phyloP scores from a whole-genome alignment of 2,329 filamentous ascomycete species.

The Ceratocystis eucalypticola region DNA sequence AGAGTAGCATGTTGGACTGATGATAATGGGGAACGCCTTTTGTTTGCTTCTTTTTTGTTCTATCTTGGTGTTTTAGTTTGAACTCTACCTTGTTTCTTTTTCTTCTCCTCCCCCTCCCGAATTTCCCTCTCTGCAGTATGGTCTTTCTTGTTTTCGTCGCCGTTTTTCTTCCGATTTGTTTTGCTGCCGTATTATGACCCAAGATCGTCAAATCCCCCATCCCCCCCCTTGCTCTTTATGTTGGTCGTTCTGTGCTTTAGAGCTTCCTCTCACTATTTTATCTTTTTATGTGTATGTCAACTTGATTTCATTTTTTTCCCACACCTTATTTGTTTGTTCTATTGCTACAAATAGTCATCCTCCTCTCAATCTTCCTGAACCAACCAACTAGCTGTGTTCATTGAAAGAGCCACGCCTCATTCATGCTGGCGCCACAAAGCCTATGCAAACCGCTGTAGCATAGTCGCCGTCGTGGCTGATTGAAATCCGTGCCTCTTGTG shows the following conservation, averaged over 20 bases:
- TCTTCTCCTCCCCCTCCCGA: not conserved
- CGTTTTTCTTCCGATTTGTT: constrained; percentile 5
- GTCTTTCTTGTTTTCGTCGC: constrained; percentile 6
- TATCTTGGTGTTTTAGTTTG: not conserved
- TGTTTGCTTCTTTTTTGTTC: constrained; percentile 3
- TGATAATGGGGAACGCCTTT: not conserved
- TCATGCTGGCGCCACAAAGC: constrained; percentile 21
- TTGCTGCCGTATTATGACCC: not conserved
- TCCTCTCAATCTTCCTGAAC: not conserved
- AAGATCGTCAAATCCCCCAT: not conserved
- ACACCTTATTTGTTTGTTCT: not conserved
- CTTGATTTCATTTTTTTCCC: constrained; percentile 1
- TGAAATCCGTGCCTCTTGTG: constrained; percentile 52
- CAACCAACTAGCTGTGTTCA: not conserved
- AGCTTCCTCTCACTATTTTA: constrained; percentile 1
- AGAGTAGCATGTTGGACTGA: constrained; percentile 15
- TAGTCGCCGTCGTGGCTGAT: constrained; percentile 84
- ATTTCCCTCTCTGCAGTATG: not conserved
- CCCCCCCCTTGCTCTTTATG: not conserved
- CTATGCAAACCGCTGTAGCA: constrained; percentile 56
- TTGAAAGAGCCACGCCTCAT: not conserved
- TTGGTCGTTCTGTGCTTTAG: not conserved
- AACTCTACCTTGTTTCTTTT: constrained; percentile 1
- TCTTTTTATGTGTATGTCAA: not conserved
- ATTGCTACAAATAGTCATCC: not conserved